Evolutionary conservation across 179 eudicot genomes (phyloP), one percentile per base, ranked within the genome.

Genomic region (Silene vulgaris): DNA sequence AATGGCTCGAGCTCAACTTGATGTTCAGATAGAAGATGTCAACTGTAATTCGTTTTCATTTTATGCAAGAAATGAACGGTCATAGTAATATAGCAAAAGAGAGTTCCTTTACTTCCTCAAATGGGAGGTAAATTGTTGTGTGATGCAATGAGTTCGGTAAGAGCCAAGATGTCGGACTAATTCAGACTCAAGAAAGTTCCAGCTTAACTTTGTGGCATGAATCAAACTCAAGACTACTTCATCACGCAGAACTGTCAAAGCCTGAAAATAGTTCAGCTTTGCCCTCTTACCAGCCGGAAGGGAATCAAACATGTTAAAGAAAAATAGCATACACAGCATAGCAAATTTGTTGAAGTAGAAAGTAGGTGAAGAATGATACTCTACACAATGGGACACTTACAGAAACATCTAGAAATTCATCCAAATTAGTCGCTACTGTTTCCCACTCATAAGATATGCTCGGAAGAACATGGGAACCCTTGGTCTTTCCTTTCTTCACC

Each of bases 401-500:
- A 74, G 97, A 85, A 82, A 95, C 97, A 78, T 89, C 94, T 54
- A 83, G 73, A 87, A 95, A 95, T 81, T 95, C 99, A 78, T 95
- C 99, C 72, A 95, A 81, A 82, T 87, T 95, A 77, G 99, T 92
- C 13, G 99, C 99, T 75, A 90, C 92, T 57, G 97, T 83, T 81
- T 95, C 97, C 99, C 99, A 95, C 72, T 89, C 90, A 37, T 85
- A 93, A 64, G 81, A 78, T 70, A 96, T 88, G 88, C 79, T 86
- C 35, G 94, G 91, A 79, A 89, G 84, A 14, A 86, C 88, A 62
- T 79, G 88, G 60, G 93, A 83, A 69, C 85, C 93, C 85, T 82
- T 93, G 62, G 88, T 86, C 87, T 89, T 93, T 26, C 82, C 95
- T 79, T 82, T 89, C 83, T 89, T 96, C 80, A 80, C 84, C 82